Conservation (phyloP, 1,139 yeast species). For the Suhomyces bolitotheri region DNA sequence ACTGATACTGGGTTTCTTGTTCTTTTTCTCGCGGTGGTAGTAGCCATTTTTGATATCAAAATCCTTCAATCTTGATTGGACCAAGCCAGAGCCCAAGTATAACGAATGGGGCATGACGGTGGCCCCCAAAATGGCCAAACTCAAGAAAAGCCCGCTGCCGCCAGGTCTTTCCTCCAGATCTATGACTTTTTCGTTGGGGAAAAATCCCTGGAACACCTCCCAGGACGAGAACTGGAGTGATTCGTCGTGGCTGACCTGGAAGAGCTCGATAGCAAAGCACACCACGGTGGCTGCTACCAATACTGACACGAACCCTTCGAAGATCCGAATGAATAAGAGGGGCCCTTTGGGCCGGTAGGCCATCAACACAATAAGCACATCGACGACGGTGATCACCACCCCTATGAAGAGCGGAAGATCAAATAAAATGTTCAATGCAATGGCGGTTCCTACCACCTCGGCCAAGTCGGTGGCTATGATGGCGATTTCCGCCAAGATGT, state of each 20-base stretch:
- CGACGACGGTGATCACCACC: conserved; percentile 78
- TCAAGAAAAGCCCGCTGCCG: conserved; percentile 70
- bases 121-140: conserved; percentile 92
- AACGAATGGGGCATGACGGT: conserved; percentile 98
- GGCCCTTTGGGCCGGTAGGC: conserved; percentile 91
- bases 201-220: conserved; percentile 67
- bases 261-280: conserved; percentile 81
- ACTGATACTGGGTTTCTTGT: conserved; percentile 2
- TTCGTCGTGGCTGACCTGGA: conserved; percentile 57
- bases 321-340: conserved; percentile 71
- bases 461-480: conserved; percentile 88
- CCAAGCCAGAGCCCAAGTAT: conserved; percentile 89
- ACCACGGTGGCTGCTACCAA: conserved; percentile 80
- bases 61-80: conserved; percentile 83
- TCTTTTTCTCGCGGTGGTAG: conserved; percentile 29
- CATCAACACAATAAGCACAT: conserved; percentile 79
- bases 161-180: conserved; percentile 54
- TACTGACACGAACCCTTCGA: conserved; percentile 76
- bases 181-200: conserved; percentile 73
- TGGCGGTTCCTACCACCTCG: conserved; percentile 85
- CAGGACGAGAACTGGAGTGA: conserved; percentile 51
- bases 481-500: conserved; percentile 69
- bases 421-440: conserved; percentile 71
- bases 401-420: conserved; percentile 77
- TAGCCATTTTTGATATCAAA: conserved; percentile 70